Base-by-base conservation (phyloP, 257 asterid species). In the Leptodermis oblonga region DNA sequence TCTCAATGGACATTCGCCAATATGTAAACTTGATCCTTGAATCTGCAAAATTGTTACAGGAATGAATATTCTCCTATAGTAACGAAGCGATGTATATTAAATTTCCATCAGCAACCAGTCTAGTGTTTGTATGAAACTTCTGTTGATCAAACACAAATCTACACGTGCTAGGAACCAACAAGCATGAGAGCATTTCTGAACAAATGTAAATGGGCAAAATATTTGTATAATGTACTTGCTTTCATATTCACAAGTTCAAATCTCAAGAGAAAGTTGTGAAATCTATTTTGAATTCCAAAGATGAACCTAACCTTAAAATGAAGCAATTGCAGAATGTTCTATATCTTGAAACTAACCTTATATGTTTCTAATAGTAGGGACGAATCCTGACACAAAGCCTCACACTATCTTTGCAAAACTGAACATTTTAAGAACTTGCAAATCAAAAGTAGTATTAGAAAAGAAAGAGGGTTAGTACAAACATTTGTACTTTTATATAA, bases 11-110 rank as follows among this genome's bases (percentile, higher is more conserved):
- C 11, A 14, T 26, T 12, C 26, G 26, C 31, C 34, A 10, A 60
- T 58, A 18, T 59, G 63, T 34, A 42, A 37, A 52, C 49, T 67
- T 55, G 0, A 41, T 39, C 3, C 54, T 68, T 59, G 72, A 59
- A 58, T 59, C 70, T 52, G 63, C 33, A 48, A 31, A 23, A 34
- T 3, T 18, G 30, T 41, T 7, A 64, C 10, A 22, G 13, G 48
- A 31, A 17, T 43, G 46, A 33, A 34, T 23, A 34, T 7, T n/a
- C 1, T n/a, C 46, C 10, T 5, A n/a, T 34, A 61, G 7, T 22
- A 18, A 54, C 34, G 31, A 18, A 64, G 33, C 69, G 26, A 20
- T 8, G n/a, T 20, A 20, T 14, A 26, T 15, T 30, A 42, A 58
- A 26, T 15, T 34, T 30, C 20, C 33, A 3, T 12, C 37, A 55